Evolutionary conservation across 2,329 filamentous ascomycete species (phyloP).

Genomic region (Parasarocladium wereldwijsianum): DNA sequence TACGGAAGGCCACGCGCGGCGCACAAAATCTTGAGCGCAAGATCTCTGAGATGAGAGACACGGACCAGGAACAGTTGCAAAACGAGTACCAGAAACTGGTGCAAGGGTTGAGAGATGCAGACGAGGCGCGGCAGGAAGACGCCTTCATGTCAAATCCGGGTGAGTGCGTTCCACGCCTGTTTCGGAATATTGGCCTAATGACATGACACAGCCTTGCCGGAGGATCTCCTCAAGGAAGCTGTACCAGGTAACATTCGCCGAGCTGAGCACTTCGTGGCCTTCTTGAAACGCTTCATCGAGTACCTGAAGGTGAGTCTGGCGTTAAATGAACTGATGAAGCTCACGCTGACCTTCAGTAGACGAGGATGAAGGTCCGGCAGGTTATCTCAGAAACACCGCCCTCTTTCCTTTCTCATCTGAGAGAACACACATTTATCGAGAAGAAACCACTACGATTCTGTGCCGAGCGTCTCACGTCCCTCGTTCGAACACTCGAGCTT

Average conservation of each 20-base stretch:
- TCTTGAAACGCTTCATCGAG: constrained; percentile 92
- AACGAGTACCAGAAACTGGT: constrained; percentile 93
- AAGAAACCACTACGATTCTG: constrained; percentile 91
- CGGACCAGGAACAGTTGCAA: constrained; percentile 85
- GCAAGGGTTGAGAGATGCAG: constrained; percentile 74
- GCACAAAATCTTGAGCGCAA: constrained; percentile 82
- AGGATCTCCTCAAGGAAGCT: constrained; percentile 88
- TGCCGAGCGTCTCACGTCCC: constrained; percentile 82
- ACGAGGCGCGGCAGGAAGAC: constrained; percentile 83
- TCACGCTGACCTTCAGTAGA: constrained; percentile 29
- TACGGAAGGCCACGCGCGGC: constrained; percentile 79
- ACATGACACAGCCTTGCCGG: constrained; percentile 50
- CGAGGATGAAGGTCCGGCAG: constrained; percentile 93
- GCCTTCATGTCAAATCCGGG: constrained; percentile 91
- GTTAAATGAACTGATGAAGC: background rate
- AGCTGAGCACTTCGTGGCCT: constrained; percentile 91
- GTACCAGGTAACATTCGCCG: constrained; percentile 91
- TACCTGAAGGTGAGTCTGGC: constrained; percentile 55
- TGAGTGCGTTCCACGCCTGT: constrained; percentile 13
- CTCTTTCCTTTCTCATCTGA: constrained; percentile 84
- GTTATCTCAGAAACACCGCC: constrained; percentile 95
- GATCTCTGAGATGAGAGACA: constrained; percentile 90
- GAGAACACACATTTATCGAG: constrained; percentile 94
- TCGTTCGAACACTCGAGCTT: constrained; percentile 87
- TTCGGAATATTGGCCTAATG: background rate